Percentiles rank a stretch among this genome's conserved stretches.
Conservation (phyloP, 2,329 filamentous ascomycete species). For the Colletotrichum aenigma region DNA sequence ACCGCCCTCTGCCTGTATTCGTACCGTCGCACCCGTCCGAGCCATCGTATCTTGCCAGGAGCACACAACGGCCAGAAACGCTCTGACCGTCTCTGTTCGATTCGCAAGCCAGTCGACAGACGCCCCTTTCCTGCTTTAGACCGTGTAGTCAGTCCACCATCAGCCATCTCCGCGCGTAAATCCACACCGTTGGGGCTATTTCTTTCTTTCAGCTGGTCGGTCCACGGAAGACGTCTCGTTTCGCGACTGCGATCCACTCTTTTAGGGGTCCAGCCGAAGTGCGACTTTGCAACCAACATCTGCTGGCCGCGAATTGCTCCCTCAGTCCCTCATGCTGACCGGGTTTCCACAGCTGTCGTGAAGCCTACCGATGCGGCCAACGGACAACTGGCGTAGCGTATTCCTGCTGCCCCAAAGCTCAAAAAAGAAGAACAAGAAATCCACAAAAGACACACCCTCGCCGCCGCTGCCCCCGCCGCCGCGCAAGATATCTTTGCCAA, state of each 20-base stretch:
- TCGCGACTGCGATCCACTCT: background rate
- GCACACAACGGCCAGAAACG: background rate
- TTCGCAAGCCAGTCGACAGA: background rate
- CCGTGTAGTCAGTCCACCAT: conserved; percentile 10
- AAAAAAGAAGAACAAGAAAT: conserved; percentile 15
- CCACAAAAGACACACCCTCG: background rate
- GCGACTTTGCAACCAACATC: background rate
- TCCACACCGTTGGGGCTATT: background rate
- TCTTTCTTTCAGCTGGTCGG: background rate
- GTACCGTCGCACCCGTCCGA: background rate
- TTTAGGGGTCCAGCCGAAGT: background rate
- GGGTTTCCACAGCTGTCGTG: background rate
- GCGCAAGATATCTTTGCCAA: background rate
- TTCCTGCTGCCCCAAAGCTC: conserved; percentile 14
- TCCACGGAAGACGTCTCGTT: background rate
- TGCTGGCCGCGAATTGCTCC: background rate
- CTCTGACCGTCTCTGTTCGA: background rate
- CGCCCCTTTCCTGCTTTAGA: background rate
- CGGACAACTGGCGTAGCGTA: conserved; percentile 17
- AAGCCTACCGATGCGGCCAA: conserved; percentile 6
- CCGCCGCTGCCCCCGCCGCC: background rate
- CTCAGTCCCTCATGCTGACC: conserved; percentile 8
- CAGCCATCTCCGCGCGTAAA: background rate
- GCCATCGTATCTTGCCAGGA: background rate
- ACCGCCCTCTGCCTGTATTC: background rate